phyloP scores from a whole-genome alignment of 169 alveolate species.

The Perkinsus olseni region DNA sequence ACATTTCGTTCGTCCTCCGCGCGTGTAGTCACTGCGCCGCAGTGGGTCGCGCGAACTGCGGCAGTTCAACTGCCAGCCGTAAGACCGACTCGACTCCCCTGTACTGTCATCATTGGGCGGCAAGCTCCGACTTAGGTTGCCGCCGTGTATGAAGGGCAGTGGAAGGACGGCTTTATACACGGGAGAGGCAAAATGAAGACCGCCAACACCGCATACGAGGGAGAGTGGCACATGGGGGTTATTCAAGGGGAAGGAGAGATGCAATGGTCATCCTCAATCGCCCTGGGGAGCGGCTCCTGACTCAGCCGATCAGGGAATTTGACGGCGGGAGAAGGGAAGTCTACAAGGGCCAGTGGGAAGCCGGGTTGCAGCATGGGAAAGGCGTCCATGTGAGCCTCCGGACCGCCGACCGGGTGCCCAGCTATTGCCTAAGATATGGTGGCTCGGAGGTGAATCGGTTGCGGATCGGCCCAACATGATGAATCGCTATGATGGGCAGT shows the following conservation, averaged over 20 bases:
- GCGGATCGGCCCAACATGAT: not conserved
- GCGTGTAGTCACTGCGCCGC: no score
- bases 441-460: not conserved
- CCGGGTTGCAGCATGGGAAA: not conserved
- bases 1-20: no score
- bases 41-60: no score
- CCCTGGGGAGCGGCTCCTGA: not conserved
- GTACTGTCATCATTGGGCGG: no score
- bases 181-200: not conserved
- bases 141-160: not conserved
- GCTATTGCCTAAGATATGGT: no score
- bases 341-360: not conserved
- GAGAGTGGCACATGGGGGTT: not conserved
- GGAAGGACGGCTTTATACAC: not conserved
- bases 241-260: not conserved
- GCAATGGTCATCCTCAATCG: not conserved
- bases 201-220: not conserved
- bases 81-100: no score
- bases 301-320: not conserved
- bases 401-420: not conserved
- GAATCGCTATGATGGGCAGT: not conserved
- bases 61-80: no score
- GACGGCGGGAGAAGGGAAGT: not conserved
- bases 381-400: not conserved
- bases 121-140: not conserved